Evolutionary conservation across 2,329 filamentous ascomycete species (phyloP).

Genomic region (Didymella glomerata): DNA sequence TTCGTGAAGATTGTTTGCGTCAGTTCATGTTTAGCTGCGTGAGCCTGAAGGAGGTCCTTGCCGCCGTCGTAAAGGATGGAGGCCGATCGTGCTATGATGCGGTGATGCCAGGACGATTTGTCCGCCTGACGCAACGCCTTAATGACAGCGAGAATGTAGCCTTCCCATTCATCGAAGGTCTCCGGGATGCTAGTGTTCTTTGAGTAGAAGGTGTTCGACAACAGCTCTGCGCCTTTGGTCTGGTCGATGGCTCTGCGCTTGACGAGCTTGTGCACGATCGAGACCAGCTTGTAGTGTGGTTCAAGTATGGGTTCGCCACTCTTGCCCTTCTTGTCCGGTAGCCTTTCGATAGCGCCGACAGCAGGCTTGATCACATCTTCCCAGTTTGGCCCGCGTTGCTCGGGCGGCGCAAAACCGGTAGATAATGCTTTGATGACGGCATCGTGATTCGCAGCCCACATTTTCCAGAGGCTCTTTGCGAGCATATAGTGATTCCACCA

Average conservation of each 20-base stretch:
- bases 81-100: conserved; percentile 80
- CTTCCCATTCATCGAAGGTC: conserved; percentile 63
- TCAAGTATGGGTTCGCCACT: conserved; percentile 82
- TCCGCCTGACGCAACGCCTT: conserved; percentile 72
- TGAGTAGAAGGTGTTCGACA: conserved; percentile 64
- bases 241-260: conserved; percentile 56
- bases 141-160: conserved; percentile 70
- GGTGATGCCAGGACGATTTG: conserved; percentile 95
- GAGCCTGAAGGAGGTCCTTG: conserved; percentile 60
- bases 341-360: conserved; percentile 65
- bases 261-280: conserved; percentile 83
- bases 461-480: conserved; percentile 77
- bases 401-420: conserved; percentile 37
- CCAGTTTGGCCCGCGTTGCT: conserved; percentile 39
- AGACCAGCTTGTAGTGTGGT: conserved; percentile 90
- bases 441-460: conserved; percentile 62
- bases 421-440: conserved; percentile 46
- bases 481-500: conserved; percentile 76
- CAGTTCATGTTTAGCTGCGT: conserved; percentile 77
- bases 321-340: conserved; percentile 68
- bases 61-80: conserved; percentile 68
- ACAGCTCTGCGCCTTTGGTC: conserved; percentile 58
- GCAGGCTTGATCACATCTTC: conserved; percentile 65
- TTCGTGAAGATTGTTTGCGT: conserved; percentile 90
- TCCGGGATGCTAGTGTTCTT: conserved; percentile 60